Conservation (phyloP, 176 grass and related monocot species). For the Eragrostis nindensis region DNA sequence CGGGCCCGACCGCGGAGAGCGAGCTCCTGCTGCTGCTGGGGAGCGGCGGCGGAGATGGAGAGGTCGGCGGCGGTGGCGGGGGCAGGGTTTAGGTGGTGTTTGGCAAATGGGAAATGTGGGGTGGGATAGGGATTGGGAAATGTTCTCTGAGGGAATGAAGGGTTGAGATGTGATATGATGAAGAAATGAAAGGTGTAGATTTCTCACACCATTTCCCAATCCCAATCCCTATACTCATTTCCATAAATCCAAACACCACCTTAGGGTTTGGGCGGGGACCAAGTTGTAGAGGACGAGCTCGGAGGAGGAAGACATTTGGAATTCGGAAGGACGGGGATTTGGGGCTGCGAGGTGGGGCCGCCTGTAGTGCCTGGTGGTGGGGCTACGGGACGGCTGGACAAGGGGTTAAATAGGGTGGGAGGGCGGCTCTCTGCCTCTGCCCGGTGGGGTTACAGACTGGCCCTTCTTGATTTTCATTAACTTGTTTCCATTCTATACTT, state of each 20-base stretch:
- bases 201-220: too few relatives aligned
- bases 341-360: conserved; percentile 45
- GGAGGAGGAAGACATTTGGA: conserved; percentile 55
- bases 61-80: conserved; percentile 7
- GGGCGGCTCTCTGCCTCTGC: background rate
- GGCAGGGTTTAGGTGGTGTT: too few relatives aligned
- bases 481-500: too few relatives aligned
- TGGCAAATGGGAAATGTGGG: too few relatives aligned
- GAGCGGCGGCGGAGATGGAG: conserved; percentile 11
- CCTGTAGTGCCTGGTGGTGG: conserved; percentile 21
- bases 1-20: background rate
- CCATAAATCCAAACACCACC: too few relatives aligned
- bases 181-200: too few relatives aligned
- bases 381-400: conserved; percentile 14
- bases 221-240: too few relatives aligned
- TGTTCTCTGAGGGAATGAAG: too few relatives aligned
- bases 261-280: conserved; percentile 51
- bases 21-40: background rate
- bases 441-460: background rate
- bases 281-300: conserved; percentile 59
- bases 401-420: background rate
- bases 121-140: too few relatives aligned
- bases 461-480: background rate
- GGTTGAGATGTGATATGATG: too few relatives aligned
- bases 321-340: background rate